Evolutionary conservation across 306 rosid species (phyloP), one percentile per base, ranked within the genome.

Genomic region (Malus fusca): DNA sequence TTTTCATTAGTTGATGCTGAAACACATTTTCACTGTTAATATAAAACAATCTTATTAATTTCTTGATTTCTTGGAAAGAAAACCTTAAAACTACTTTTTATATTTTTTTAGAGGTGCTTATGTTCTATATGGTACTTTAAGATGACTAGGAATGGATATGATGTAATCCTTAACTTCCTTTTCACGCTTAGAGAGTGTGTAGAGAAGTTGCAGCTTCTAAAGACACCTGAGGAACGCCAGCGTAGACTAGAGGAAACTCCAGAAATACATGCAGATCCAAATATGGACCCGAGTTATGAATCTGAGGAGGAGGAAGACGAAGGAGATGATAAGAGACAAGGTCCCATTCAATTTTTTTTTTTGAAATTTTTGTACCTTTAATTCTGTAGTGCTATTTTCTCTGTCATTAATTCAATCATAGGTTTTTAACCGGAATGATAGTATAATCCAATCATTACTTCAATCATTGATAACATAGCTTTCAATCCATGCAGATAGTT

Each of bases 141-240:
- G 17, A 18, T 56, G 69, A 74, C n/a, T 40, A 28, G 35, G 58
- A 71, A 23, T 35, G 19, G 44, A 40, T 56, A 55, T 82, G 75
- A 28, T 26, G 76, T 77, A 56, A 83, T 84, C 93, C 92, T 89
- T 92, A 75, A 96, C 97, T 83, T 75, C 48, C 53, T 75, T 64
- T 74, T 79, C 78, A 96, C 99, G 97, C 99, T 96, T 77, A 87
- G 99, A 87, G 99, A 96, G 87, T 96, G 99, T 84, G 98, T 96
- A 4, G 99, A 96, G 90, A 96, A 96, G 81, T 81, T 96, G 86
- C 99, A 96, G 87, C 90, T 90, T 81, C 74, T 96, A 71, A 96
- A 89, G 87, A 88, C 98, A 25, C 99, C 97, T 3, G 98, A 96
- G 87, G 99, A 96, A 77, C 98, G 99, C 61, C 98, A 89, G 75